Base-by-base conservation (phyloP, 352 stramenopile genomes). In the Globisporangium spinosum region DNA sequence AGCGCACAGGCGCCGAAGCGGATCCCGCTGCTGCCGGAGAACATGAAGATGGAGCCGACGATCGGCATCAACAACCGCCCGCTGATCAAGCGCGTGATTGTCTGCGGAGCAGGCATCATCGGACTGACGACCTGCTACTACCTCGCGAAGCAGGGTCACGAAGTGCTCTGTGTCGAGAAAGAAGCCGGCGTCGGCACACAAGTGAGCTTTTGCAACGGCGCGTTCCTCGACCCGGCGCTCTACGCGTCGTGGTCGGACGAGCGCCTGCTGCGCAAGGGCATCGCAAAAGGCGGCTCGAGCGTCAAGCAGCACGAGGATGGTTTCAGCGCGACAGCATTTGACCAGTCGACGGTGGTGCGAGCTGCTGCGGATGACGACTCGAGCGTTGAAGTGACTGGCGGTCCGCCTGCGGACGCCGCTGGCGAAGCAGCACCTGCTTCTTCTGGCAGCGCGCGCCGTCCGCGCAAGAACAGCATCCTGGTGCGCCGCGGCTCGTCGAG, bases 91-190 rank as follows among this genome's bases (percentile, higher is more conserved):
- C 88, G 88, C 69, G 85, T 95, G 45, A 93, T 95, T 55, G 88
- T 95, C 17, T 93, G 86, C 43, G 88, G 88, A 15, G 88, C 84
- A n/a, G 88, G 88, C 40, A 94, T 95, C 59, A 88, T 95, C 55
- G 88, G 88, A 0, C 67, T 95, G 43, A 94, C 85, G 32, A 95
- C 88, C 0, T 94, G 84, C 74, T 95, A 92, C 70, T 94, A 92
- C 69, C 74, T 95, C 25, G 85, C 85, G 51, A 93, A 90, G 64
- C 85, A 91, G 60, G 88, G 88, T 66, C 88, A 95, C 63, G 88
- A 95, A 67, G 88, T 95, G 57, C 72, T 95, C 6, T 95, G 88
- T 54, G 87, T 95, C 13, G 88, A 95, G 65, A 93, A 93, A 60
- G 88, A 95, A 61, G 68, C 77, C n/a, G 70, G 70, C 13, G 88